Conservation (phyloP, 768 basidiomycete genomes). For the Pleurotus giganteus region DNA sequence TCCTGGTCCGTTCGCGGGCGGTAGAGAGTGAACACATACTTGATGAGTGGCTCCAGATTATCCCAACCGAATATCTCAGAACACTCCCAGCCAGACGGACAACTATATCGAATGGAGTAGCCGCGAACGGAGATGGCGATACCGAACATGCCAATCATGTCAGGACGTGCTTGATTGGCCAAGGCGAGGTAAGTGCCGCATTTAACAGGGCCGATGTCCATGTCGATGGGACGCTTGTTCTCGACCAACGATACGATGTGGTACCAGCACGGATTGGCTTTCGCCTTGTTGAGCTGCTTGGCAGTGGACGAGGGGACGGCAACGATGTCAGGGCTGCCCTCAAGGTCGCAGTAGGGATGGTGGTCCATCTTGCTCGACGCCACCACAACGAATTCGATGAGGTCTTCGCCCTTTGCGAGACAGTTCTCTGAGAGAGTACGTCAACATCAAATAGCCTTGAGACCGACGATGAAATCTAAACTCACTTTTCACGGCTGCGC, state of each 20-base stretch:
- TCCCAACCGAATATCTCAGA: conserved; percentile 3
- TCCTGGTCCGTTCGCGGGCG: conserved; percentile 3
- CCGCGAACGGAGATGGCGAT: neutral
- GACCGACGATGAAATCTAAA: no score
- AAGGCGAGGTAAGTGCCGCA: neutral
- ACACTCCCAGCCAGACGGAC: conserved; percentile 3
- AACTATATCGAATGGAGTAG: conserved; percentile 7
- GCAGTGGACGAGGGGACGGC: neutral
- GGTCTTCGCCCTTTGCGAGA: no score
- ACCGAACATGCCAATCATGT: neutral
- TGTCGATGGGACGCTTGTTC: neutral
- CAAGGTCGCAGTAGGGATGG: neutral
- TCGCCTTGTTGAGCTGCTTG: neutral
- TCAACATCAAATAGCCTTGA: no score
- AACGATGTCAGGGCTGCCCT: neutral
- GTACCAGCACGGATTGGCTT: neutral
- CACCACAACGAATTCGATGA: no score
- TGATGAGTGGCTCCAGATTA: conserved; percentile 3
- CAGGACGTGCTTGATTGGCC: conserved; percentile 4
- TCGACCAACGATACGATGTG: conserved; percentile 6
- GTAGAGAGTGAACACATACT: conserved; percentile 9
- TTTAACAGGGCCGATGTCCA: conserved; percentile 5
- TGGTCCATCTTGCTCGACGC: neutral
- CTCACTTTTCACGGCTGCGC: no score
- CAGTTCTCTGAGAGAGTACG: no score